A percentile compares a stretch with the other conserved stretches of the same genome.
phyloP scores from a whole-genome alignment of 2,329 filamentous ascomycete species.

The Fusarium hainanense region DNA sequence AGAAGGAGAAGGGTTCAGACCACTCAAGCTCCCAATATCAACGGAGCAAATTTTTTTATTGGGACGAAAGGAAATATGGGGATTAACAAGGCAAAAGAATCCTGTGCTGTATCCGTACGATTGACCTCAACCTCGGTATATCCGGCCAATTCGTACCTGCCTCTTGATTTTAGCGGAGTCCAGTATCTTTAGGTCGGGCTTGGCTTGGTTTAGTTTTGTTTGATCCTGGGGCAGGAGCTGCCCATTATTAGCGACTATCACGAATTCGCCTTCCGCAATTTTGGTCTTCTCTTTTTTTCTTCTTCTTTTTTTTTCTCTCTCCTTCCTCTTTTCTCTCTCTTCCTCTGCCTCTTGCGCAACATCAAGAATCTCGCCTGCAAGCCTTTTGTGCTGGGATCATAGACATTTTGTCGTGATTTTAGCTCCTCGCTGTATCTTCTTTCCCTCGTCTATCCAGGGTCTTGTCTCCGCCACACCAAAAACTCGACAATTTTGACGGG shows the following conservation, averaged over 20 bases:
- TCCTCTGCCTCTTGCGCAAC: slow-evolving; percentile 3
- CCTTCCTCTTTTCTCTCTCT: background rate
- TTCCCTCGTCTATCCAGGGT: background rate
- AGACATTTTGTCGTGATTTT: slow-evolving; percentile 2
- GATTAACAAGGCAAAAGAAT: slow-evolving; percentile 19
- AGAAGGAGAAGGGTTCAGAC: background rate
- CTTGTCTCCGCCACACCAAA: slow-evolving; percentile 12
- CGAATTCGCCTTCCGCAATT: slow-evolving; percentile 40
- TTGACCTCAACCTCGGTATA: slow-evolving; percentile 31
- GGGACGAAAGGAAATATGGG: slow-evolving; percentile 28
- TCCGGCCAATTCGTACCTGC: slow-evolving; percentile 29
- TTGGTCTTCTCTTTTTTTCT: slow-evolving; percentile 12
- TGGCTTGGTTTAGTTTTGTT: background rate
- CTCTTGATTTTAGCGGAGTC: slow-evolving; percentile 34
- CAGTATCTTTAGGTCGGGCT: slow-evolving; percentile 2
- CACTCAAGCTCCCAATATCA: slow-evolving; percentile 13
- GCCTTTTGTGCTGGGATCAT: slow-evolving; percentile 26
- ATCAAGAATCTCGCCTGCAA: slow-evolving; percentile 15
- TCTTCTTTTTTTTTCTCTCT: background rate
- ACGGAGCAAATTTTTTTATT: background rate
- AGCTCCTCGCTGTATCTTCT: slow-evolving; percentile 1
- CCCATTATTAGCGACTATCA: slow-evolving; percentile 22
- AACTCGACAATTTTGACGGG: slow-evolving; percentile 3
- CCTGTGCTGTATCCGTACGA: background rate
- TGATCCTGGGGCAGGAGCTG: background rate